Percentiles rank a stretch among this genome's conserved stretches.
Conservation (phyloP, 495 filamentous ascomycete genomes). For the Chaetomium cochliodes region DNA sequence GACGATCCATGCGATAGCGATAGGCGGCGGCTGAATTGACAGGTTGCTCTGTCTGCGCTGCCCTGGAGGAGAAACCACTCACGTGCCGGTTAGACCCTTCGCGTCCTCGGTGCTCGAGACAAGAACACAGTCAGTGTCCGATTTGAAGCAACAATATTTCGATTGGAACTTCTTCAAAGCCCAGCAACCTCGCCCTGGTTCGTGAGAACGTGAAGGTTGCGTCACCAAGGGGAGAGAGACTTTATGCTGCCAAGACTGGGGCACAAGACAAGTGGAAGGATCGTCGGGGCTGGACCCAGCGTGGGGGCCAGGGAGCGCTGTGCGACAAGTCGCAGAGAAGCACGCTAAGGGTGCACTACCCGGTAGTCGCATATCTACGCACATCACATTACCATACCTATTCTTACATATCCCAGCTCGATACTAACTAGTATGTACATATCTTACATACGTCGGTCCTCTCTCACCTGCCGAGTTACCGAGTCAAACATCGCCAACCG, state of each 20-base stretch:
- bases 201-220: background rate
- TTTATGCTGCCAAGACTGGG: slow-evolving; percentile 6
- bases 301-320: background rate
- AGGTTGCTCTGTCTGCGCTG: background rate
- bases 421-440: no score
- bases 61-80: background rate
- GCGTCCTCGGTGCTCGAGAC: no score
- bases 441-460: no score
- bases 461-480: no score
- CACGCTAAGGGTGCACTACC: background rate
- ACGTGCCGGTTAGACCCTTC: background rate
- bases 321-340: background rate
- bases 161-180: background rate
- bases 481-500: no score
- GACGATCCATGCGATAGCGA: no score
- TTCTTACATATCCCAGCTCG: no score
- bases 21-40: background rate
- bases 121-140: no score
- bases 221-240: background rate
- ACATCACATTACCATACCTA: no score
- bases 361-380: background rate
- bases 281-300: background rate
- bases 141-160: no score
- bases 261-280: background rate
- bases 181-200: background rate